Evolutionary conservation across 371 early-diverging fungal species (phyloP).

Genomic region (Syncephalastrum racemosum): DNA sequence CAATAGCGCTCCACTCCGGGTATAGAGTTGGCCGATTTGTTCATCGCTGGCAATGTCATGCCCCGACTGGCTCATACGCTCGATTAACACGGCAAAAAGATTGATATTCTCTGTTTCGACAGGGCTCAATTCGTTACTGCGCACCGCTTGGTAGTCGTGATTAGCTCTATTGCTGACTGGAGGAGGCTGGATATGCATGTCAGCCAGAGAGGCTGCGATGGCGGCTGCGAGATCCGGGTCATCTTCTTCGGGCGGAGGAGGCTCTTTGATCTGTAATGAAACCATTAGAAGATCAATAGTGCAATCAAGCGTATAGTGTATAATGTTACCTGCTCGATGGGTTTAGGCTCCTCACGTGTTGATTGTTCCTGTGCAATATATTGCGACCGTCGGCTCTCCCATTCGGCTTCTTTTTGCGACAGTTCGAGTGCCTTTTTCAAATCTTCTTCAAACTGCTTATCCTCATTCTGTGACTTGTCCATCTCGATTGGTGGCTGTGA

Average conservation of each 20-base stretch:
- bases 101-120: conserved; percentile 73
- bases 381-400: conserved; percentile 7
- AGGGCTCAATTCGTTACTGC: conserved; percentile 42
- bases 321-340: no score
- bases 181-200: conserved; percentile 39
- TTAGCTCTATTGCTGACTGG: conserved; percentile 3
- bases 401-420: conserved; percentile 75
- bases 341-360: no score
- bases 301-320: no score
- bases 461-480: conserved; percentile 7
- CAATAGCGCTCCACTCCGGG: conserved; percentile 67
- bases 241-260: conserved; percentile 53
- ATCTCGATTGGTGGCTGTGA: no score
- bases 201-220: conserved; percentile 87
- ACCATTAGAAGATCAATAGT: no score
- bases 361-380: no score
- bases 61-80: conserved; percentile 49
- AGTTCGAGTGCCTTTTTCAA: conserved; percentile 84
- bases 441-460: conserved; percentile 77
- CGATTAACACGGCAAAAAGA: conserved; percentile 67
- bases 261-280: no score
- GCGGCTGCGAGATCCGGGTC: conserved; percentile 90
- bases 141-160: conserved; percentile 12
- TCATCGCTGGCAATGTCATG: conserved; percentile 54
- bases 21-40: conserved; percentile 67